Percentiles rank a stretch among this genome's conserved stretches.
Evolutionary conservation across 768 basidiomycete genomes (phyloP).

Genomic region (Tephrocybe sp.): DNA sequence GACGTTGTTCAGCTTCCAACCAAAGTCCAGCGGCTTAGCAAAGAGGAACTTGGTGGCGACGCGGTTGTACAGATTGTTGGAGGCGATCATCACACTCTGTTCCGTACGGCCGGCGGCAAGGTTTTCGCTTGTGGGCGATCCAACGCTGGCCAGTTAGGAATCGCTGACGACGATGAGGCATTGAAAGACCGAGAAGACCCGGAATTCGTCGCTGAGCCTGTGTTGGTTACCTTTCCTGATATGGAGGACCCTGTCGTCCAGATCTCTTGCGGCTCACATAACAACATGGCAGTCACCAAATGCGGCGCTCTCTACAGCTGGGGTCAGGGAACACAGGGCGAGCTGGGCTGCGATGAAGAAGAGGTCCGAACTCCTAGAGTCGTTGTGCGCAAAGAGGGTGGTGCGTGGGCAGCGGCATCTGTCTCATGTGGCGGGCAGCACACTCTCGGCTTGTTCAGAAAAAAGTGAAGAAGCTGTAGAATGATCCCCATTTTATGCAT

Average conservation of each 20-base stretch:
- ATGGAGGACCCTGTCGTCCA: constrained; percentile 60
- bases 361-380: constrained; percentile 60
- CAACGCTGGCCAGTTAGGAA: constrained; percentile 82
- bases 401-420: constrained; percentile 60
- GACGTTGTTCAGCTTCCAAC: constrained; percentile 59
- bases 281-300: constrained; percentile 66
- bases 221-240: constrained; percentile 63
- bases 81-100: constrained; percentile 88
- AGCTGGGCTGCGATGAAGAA: constrained; percentile 62
- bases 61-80: constrained; percentile 71
- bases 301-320: constrained; percentile 71
- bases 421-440: constrained; percentile 82
- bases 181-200: constrained; percentile 50
- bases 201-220: constrained; percentile 66
- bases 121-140: constrained; percentile 87
- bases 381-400: constrained; percentile 72
- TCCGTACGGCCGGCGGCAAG: constrained; percentile 78
- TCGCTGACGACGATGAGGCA: constrained; percentile 66
- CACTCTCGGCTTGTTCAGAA: constrained; percentile 68
- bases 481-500: not conserved
- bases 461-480: constrained; percentile 35
- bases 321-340: constrained; percentile 78
- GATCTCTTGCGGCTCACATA: constrained; percentile 68
- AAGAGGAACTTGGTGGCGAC: constrained; percentile 55
- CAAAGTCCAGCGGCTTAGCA: constrained; percentile 62